Evolutionary conservation across 495 filamentous ascomycete genomes (phyloP).

Genomic region (Penicillium cosmopolitanum): DNA sequence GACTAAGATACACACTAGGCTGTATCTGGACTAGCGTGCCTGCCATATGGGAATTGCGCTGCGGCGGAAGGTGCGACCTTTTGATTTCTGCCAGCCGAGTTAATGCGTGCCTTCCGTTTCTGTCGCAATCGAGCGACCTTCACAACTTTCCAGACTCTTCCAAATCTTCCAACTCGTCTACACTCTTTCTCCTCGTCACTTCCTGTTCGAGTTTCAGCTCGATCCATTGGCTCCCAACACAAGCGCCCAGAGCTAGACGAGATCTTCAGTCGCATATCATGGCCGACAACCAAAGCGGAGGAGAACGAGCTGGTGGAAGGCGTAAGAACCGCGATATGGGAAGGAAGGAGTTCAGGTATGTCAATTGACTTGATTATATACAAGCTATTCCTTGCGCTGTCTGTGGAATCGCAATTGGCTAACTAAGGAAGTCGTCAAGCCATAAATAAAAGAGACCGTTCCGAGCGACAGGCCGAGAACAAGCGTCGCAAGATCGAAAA

Average conservation of each 20-base stretch:
- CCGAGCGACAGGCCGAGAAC: conserved; percentile 55
- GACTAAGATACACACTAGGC: conserved; percentile 15
- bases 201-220: not conserved
- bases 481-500: conserved; percentile 63
- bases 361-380: not conserved
- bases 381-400: not conserved
- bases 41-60: conserved; percentile 10
- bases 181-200: not conserved
- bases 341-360: conserved; percentile 66
- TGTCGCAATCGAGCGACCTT: conserved; percentile 11
- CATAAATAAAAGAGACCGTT: conserved; percentile 67
- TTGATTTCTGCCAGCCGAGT: conserved; percentile 15
- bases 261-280: conserved; percentile 34
- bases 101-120: conserved; percentile 28
- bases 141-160: not conserved
- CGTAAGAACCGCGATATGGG: conserved; percentile 70
- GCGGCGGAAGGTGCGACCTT: conserved; percentile 1
- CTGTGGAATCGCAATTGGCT: conserved; percentile 36
- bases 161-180: not conserved
- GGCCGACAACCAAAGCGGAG: conserved; percentile 47
- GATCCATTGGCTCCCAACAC: conserved; percentile 7
- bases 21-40: conserved; percentile 6
- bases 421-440: conserved; percentile 65
- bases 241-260: conserved; percentile 24
- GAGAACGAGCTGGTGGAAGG: conserved; percentile 42